Percentiles rank a stretch among this genome's conserved stretches.
Evolutionary conservation across 2,329 filamentous ascomycete species (phyloP).

Genomic region (Thermomyces lanuginosus): DNA sequence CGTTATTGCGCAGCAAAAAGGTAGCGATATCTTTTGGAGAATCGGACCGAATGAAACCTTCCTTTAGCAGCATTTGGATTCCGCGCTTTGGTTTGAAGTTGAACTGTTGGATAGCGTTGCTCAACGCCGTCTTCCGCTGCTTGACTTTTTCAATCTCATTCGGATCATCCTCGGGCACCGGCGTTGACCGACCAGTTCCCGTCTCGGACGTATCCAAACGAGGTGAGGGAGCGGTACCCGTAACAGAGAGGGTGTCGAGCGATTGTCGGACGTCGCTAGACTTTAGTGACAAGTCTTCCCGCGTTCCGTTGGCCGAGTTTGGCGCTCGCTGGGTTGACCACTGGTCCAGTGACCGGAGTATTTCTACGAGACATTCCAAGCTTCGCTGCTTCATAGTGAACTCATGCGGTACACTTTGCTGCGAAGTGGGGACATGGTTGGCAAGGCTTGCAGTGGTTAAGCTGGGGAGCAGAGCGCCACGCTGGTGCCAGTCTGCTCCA

Average conservation of each 20-base stretch:
- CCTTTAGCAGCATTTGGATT: constrained; percentile 64
- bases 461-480: constrained; percentile 70
- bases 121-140: constrained; percentile 78
- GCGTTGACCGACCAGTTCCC: constrained; percentile 46
- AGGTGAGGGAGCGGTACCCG: constrained; percentile 27
- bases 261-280: constrained; percentile 52
- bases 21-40: constrained; percentile 64
- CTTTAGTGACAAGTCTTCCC: constrained; percentile 30
- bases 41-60: constrained; percentile 73
- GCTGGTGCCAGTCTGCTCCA: constrained; percentile 66
- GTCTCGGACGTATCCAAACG: constrained; percentile 45
- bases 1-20: constrained; percentile 67
- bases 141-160: constrained; percentile 90
- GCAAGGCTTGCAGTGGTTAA: constrained; percentile 64
- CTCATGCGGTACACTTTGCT: constrained; percentile 62
- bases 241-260: constrained; percentile 47
- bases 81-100: constrained; percentile 97
- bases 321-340: constrained; percentile 61
- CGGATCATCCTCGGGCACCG: constrained; percentile 70
- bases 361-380: constrained; percentile 74
- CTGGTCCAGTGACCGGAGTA: constrained; percentile 74
- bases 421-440: constrained; percentile 30
- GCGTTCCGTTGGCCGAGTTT: constrained; percentile 37
- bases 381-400: constrained; percentile 84
- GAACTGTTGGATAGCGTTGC: constrained; percentile 77